Evolutionary conservation across 805 yeast species (phyloP).

Genomic region (Spathaspora sp.): DNA sequence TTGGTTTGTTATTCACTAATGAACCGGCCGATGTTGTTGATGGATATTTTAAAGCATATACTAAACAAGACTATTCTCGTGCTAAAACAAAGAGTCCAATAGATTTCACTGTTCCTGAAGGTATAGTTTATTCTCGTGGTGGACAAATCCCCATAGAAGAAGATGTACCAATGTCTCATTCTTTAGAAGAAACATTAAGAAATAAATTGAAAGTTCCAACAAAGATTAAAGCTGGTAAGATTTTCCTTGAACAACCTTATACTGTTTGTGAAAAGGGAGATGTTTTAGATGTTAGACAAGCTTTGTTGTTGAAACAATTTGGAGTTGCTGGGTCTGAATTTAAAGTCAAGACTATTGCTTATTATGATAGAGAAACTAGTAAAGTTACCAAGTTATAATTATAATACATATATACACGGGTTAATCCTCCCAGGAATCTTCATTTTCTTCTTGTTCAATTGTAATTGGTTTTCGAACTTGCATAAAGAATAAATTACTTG

Average conservation of each 20-base stretch:
- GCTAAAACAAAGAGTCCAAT: slow-evolving; percentile 84
- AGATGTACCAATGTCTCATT: slow-evolving; percentile 95
- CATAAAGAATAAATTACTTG: slow-evolving; percentile 69
- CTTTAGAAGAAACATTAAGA: slow-evolving; percentile 90
- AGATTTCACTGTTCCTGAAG: slow-evolving; percentile 82
- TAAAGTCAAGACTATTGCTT: slow-evolving; percentile 75
- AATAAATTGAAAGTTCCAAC: slow-evolving; percentile 89
- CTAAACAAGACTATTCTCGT: slow-evolving; percentile 81
- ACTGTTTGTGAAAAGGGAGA: slow-evolving; percentile 80
- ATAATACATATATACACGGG: background rate
- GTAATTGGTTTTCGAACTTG: slow-evolving; percentile 34
- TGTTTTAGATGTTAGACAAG: slow-evolving; percentile 81
- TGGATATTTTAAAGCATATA: slow-evolving; percentile 78
- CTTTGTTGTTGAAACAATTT: slow-evolving; percentile 86
- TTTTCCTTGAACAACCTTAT: slow-evolving; percentile 70
- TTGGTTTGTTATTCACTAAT: slow-evolving; percentile 86
- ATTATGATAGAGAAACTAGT: slow-evolving; percentile 60
- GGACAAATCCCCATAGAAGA: slow-evolving; percentile 88
- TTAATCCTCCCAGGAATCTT: background rate
- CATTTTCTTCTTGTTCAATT: background rate
- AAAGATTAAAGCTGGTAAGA: slow-evolving; percentile 83
- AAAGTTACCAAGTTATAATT: slow-evolving; percentile 16
- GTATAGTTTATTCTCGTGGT: slow-evolving; percentile 90
- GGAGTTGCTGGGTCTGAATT: slow-evolving; percentile 94
- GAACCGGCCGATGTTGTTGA: slow-evolving; percentile 86